phyloP scores from a whole-genome alignment of 768 basidiomycete species.

The Lentinula guzmanii region DNA sequence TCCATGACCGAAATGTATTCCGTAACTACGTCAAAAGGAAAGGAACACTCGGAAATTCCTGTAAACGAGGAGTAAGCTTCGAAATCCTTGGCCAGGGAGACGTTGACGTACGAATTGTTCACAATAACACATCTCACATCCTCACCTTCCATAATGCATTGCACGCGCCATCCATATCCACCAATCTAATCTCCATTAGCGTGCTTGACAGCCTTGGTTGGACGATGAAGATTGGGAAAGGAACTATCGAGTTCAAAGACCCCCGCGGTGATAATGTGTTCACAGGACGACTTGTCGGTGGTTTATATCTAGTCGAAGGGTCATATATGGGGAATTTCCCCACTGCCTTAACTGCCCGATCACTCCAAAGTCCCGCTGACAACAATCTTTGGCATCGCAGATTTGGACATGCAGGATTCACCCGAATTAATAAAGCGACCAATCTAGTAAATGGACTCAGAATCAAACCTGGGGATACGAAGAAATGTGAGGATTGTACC shows the following conservation, averaged over 20 bases:
- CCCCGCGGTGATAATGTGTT: neutral
- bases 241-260: neutral
- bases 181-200: slow-evolving; percentile 9
- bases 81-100: slow-evolving; percentile 6
- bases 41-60: neutral
- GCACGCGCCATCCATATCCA: slow-evolving; percentile 8
- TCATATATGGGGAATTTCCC: too few species aligned
- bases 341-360: neutral
- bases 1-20: slow-evolving; percentile 2
- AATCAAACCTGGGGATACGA: neutral
- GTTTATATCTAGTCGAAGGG: too few species aligned
- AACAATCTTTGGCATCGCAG: neutral
- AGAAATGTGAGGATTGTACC: slow-evolving; percentile 1
- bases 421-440: neutral
- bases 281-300: neutral
- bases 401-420: slow-evolving; percentile 1
- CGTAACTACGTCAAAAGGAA: neutral
- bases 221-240: neutral
- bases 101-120: neutral
- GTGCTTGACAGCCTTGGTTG: neutral
- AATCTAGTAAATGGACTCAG: neutral
- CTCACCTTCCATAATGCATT: slow-evolving; percentile 9
- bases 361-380: neutral
- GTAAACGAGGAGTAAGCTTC: neutral
- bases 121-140: neutral